Base-by-base conservation (phyloP, 208 protist genomes). In the Vickermania spadyakhi region DNA sequence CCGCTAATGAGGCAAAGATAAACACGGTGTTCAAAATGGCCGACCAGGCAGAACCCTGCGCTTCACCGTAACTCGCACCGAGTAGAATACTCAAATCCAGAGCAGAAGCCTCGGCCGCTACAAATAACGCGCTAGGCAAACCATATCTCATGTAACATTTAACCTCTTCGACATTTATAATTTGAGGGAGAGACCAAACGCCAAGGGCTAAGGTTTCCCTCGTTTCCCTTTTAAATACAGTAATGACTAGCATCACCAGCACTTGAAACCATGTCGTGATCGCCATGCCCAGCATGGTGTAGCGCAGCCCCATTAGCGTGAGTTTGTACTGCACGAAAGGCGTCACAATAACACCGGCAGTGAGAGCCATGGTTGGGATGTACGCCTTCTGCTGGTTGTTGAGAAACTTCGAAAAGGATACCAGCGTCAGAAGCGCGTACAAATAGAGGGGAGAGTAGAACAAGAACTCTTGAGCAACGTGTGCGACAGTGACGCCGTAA, bases 311-410 rank as follows among this genome's bases (percentile, higher is more conserved):
- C 64, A 88, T 66, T 36, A 79, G 86, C 2, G 80, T 88, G 58
- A 93, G 70, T 63, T 78, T 77, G 52, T 73, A 57, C 56, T 89
- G 81, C 25, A 89, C 58, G 21, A 83, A 73, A 7, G 81, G 83
- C 3, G 78, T 83, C 3, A 93, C 28, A 28, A 86, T 58, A 21
- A 88, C 73, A 31, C 82, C 86, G 28, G 75, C 79, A 26, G 78
- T 83, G 23, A 93, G 70, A 3, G 79, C 82, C 52, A 93, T 86
- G 70, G 84, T 82, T 30, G 81, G 79, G 26, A 89, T 74, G 31
- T 90, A 80, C 22, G 81, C 76, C 64, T 84, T 73, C 86, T 89
- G 84, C 65, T 90, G 81, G 66, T 93, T 93, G 64, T 75, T 85
- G 18, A 87, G 70, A 66, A 93, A 93, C 68, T 93, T 93, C 42